phyloP scores from a whole-genome alignment of 768 basidiomycete genomes.

The Trametes coccinea region DNA sequence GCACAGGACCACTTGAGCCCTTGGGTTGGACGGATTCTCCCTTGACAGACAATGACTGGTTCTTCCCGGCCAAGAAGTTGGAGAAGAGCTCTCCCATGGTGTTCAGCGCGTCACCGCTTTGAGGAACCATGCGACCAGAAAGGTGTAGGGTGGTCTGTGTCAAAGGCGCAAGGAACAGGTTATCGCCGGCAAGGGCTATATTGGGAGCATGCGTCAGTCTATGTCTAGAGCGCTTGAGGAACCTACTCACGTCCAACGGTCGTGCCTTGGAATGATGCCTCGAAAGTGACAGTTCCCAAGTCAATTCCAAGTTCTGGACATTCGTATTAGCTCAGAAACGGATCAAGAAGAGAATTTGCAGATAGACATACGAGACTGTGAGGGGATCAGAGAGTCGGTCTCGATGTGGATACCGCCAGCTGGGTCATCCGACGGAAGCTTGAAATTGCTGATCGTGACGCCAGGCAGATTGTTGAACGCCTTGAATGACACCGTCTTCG shows the following conservation, averaged over 20 bases:
- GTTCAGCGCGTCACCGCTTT: conserved; percentile 53
- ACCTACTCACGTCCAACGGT: conserved; percentile 58
- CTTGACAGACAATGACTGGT: conserved; percentile 58
- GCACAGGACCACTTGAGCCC: conserved; percentile 47
- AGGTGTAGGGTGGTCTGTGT: conserved; percentile 52
- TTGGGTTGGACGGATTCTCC: conserved; percentile 61
- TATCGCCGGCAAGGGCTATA: conserved; percentile 52
- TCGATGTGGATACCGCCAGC: conserved; percentile 71
- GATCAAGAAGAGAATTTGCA: too few species aligned
- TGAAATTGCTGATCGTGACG: conserved; percentile 70
- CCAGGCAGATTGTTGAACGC: conserved; percentile 74
- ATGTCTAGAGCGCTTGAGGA: not conserved
- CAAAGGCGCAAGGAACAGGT: conserved; percentile 52
- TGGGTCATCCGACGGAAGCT: conserved; percentile 66
- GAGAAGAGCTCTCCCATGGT: conserved; percentile 66
- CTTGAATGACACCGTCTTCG: conserved; percentile 61
- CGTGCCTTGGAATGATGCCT: conserved; percentile 56
- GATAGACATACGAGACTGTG: conserved; percentile 55
- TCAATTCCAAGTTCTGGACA: conserved; percentile 64
- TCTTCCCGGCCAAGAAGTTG: conserved; percentile 60
- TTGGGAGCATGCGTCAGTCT: not conserved
- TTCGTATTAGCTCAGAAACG: not conserved
- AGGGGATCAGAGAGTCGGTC: conserved; percentile 66
- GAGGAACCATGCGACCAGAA: conserved; percentile 63
- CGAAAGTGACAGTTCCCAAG: conserved; percentile 64